These are phyloP conservation scores for Wickerhamomyces mucosus DNA, from an alignment of 805 yeast genomes.

Conservation along the genomic window DNA sequence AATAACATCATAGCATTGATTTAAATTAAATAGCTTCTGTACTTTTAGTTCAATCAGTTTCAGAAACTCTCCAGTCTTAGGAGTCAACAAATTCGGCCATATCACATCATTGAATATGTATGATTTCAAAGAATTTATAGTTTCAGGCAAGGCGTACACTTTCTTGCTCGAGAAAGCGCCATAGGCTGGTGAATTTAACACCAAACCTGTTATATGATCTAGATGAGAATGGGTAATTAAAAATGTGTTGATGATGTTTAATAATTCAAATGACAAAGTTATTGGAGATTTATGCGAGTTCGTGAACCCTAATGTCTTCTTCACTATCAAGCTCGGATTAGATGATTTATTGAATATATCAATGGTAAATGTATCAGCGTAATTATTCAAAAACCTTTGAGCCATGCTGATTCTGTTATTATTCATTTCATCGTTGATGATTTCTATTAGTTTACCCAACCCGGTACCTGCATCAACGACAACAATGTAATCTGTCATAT, in stretches of 20 bases:
- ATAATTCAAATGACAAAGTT: slow-evolving; percentile 23
- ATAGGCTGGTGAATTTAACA: slow-evolving; percentile 61
- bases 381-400: slow-evolving; percentile 7
- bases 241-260: slow-evolving; percentile 31
- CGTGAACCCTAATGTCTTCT: slow-evolving; percentile 1
- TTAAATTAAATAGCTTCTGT: slow-evolving; percentile 1
- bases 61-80: slow-evolving; percentile 19
- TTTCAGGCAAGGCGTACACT: slow-evolving; percentile 44
- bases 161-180: slow-evolving; percentile 24
- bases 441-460: slow-evolving; percentile 41
- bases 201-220: slow-evolving; percentile 67
- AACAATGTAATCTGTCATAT: slow-evolving; percentile 30
- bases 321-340: neutral
- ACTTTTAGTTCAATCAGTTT: slow-evolving; percentile 10
- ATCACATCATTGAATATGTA: slow-evolving; percentile 63
- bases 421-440: slow-evolving; percentile 16
- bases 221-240: slow-evolving; percentile 76
- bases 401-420: slow-evolving; percentile 3
- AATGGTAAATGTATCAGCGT: slow-evolving; percentile 2
- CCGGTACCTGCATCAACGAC: slow-evolving; percentile 82
- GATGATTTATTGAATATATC: slow-evolving; percentile 2
- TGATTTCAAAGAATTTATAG: slow-evolving; percentile 40
- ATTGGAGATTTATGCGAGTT: slow-evolving; percentile 16
- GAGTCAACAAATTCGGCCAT: slow-evolving; percentile 61
- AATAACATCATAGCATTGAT: slow-evolving; percentile 16